Base-by-base conservation (phyloP, 2,329 filamentous ascomycete species). In the Ascochyta lentis region DNA sequence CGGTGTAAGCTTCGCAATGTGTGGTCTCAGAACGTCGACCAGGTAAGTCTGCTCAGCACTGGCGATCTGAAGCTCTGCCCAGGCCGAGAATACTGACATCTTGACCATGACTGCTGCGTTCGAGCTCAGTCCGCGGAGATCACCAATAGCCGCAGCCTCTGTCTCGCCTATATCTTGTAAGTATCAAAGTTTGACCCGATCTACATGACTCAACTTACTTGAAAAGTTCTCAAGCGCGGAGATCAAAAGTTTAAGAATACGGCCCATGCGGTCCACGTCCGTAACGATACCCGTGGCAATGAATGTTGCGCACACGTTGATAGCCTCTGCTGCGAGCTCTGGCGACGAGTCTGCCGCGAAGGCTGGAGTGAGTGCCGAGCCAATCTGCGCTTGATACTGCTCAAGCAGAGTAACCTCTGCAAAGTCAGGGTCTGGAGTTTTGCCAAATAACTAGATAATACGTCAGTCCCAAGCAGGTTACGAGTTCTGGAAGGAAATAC, bases 61-160 rank as follows among this genome's bases (percentile, higher is more conserved):
- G 24, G 95, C 92, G 59, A 99, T 93, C 76, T 99, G 95, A 29
- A 99, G 83, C 72, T 97, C 92, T 4, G 95, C 96, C 95, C 95
- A 99, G 1, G 94, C 95, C 1, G 94, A 95, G 75, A 96, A 96
- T 2, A 99, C 89, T 0, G 95, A 89, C 86, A 98, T 95, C 76
- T 96, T 96, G 51, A 99, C 92, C 95, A 99, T 99, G 44, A 97
- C 92, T 70, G 96, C 91, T 0, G 95, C 94, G 73, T 99, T 99
- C 2, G 94, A 92, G 71, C 93, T 97, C 16, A 99, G 85, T 0
- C 91, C 92, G 76, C 91, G 92, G 6, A 99, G 82, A 64, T 99
- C 96, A 15, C 95, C 95, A 70, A 99, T 98, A 22, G 91, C 87
- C 0, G 90, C 91, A 39, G 89, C 89, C 66, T 96, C 90, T 1